phyloP scores from a whole-genome alignment of 306 rosid species.

The Elaeagnus macrophylla region DNA sequence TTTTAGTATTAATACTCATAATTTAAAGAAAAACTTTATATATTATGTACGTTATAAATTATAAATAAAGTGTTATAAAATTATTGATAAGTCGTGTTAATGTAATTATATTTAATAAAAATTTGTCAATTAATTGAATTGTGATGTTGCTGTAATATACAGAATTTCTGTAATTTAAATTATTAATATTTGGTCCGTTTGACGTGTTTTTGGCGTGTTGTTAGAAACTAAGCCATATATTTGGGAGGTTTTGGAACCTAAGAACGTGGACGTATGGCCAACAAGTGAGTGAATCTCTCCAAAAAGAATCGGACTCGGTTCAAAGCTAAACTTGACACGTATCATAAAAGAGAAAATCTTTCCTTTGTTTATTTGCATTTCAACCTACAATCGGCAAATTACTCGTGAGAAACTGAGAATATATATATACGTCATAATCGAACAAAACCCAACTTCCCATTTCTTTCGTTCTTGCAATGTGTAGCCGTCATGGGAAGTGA shows the following conservation, averaged over 20 bases:
- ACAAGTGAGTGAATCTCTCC: slow-evolving; percentile 16
- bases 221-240: slow-evolving; percentile 21
- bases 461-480: neutral
- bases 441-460: neutral
- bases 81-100: too few species aligned
- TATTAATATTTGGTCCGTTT: too few species aligned
- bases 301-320: slow-evolving; percentile 9
- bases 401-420: neutral
- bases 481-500: neutral
- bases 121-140: too few species aligned
- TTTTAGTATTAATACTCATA: too few species aligned
- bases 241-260: slow-evolving; percentile 1
- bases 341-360: neutral
- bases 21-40: too few species aligned
- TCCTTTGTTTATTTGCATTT: neutral
- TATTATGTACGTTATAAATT: too few species aligned
- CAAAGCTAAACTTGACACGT: slow-evolving; percentile 6
- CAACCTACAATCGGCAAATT: neutral
- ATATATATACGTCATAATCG: neutral
- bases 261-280: slow-evolving; percentile 31
- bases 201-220: neutral
- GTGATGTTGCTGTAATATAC: too few species aligned
- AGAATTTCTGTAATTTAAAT: too few species aligned
- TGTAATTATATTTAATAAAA: too few species aligned
- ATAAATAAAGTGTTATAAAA: too few species aligned